These are phyloP conservation scores for Oryza rufipogon DNA, from an alignment of 176 grass and related monocot species.

Conservation along the genomic window DNA sequence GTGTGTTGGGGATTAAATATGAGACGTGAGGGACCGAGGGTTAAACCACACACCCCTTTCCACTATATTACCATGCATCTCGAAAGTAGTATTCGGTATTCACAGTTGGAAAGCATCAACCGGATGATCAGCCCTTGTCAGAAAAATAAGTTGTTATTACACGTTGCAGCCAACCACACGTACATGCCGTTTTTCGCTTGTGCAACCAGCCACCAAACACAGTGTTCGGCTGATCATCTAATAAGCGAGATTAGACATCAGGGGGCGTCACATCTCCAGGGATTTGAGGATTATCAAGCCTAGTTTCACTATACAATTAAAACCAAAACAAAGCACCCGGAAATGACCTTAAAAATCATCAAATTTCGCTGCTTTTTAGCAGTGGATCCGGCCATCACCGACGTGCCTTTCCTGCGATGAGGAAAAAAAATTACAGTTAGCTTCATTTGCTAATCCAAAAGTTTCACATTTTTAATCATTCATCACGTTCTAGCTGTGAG, in stretches of 20 bases:
- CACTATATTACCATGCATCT: too few species aligned
- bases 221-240: neutral
- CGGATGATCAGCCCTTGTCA: neutral
- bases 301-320: conserved; percentile 43
- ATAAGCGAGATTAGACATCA: conserved; percentile 34
- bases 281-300: conserved; percentile 17
- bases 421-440: conserved; percentile 31
- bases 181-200: neutral
- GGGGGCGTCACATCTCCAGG: conserved; percentile 20
- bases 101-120: neutral
- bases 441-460: neutral
- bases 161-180: neutral
- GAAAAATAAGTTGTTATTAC: neutral
- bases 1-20: too few species aligned
- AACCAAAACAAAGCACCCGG: conserved; percentile 39
- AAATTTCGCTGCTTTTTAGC: neutral
- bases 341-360: conserved; percentile 5
- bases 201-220: neutral
- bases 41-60: too few species aligned
- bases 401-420: conserved; percentile 53
- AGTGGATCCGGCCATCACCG: conserved; percentile 27
- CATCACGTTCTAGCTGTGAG: neutral
- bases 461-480: neutral
- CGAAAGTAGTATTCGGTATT: too few species aligned
- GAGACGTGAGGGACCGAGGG: too few species aligned